Conservation (phyloP, 495 filamentous ascomycete genomes). For the Talaromyces stipitatus region DNA sequence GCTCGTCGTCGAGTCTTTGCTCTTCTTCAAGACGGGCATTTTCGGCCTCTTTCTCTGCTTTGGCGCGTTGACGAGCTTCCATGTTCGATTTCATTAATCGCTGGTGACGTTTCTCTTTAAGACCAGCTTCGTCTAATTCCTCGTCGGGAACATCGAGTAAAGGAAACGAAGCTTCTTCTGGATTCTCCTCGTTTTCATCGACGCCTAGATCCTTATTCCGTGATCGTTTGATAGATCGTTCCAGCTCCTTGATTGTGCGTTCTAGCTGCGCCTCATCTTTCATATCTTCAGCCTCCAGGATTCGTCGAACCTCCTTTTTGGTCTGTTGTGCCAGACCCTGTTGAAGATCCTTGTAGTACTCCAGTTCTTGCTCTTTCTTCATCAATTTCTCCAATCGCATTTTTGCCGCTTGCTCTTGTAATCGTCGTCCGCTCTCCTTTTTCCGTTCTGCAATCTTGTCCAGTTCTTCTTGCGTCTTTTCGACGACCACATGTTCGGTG, state of each 20-base stretch:
- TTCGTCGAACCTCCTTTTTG: constrained; percentile 81
- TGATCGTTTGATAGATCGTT: constrained; percentile 77
- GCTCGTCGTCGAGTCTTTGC: constrained; percentile 72
- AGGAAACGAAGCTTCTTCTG: constrained; percentile 74
- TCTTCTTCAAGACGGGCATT: constrained; percentile 75
- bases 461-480: constrained; percentile 91
- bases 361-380: constrained; percentile 89
- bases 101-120: constrained; percentile 89
- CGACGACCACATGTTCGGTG: constrained; percentile 77
- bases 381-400: constrained; percentile 92
- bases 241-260: constrained; percentile 74
- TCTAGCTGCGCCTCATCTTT: constrained; percentile 82
- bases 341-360: constrained; percentile 84
- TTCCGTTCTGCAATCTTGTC: constrained; percentile 80
- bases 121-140: constrained; percentile 77
- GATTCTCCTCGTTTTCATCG: constrained; percentile 65
- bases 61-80: constrained; percentile 83
- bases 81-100: constrained; percentile 87
- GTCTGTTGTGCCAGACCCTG: constrained; percentile 54
- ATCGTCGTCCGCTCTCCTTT: constrained; percentile 80
- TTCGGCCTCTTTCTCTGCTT: constrained; percentile 90
- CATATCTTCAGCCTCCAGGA: constrained; percentile 84
- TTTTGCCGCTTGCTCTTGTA: constrained; percentile 95
- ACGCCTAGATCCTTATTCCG: constrained; percentile 88
- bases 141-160: constrained; percentile 87